These are phyloP conservation scores for Ophiostoma fasciatum DNA, from an alignment of 2,329 filamentous ascomycete genomes.

Conservation along the genomic window DNA sequence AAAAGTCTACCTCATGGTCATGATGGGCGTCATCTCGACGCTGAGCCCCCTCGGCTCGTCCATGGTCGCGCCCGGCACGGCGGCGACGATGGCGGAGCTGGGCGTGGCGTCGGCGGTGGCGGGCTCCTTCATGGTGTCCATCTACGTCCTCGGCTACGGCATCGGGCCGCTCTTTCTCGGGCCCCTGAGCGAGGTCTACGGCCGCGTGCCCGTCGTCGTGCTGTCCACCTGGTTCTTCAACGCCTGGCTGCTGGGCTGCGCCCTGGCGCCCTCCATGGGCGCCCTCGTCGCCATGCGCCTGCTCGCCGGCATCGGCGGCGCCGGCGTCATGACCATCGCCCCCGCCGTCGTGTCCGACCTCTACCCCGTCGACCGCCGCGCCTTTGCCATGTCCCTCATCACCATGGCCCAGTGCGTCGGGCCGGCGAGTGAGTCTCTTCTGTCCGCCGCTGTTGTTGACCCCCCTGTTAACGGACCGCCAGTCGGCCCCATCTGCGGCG, in stretches of 20 bases:
- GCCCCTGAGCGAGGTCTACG: slow-evolving; percentile 8
- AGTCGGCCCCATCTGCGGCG: slow-evolving; percentile 6
- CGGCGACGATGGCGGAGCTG: slow-evolving; percentile 25
- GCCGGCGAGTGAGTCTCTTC: background rate
- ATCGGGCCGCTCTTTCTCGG: too few relatives aligned
- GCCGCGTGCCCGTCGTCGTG: slow-evolving; percentile 51
- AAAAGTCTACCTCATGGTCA: slow-evolving; percentile 1
- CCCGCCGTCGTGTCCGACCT: slow-evolving; percentile 41
- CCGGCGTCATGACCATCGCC: slow-evolving; percentile 50
- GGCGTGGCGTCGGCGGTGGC: slow-evolving; percentile 17
- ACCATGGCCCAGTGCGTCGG: slow-evolving; percentile 4
- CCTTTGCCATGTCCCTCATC: slow-evolving; percentile 3
- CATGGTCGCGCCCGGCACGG: slow-evolving; percentile 37
- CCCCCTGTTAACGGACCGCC: too few relatives aligned
- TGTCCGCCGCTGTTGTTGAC: too few relatives aligned
- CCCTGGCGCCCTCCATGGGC: slow-evolving; percentile 47
- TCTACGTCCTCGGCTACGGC: slow-evolving; percentile 35
- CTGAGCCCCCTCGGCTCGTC: slow-evolving; percentile 43
- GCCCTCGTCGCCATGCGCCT: slow-evolving; percentile 54
- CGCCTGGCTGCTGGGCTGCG: slow-evolving; percentile 45
- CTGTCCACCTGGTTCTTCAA: slow-evolving; percentile 50
- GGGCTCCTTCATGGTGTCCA: slow-evolving; percentile 40
- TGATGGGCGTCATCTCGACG: slow-evolving; percentile 3
- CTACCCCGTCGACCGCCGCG: slow-evolving; percentile 2
- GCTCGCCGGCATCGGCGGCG: slow-evolving; percentile 54